Evolutionary conservation across 495 filamentous ascomycete genomes (phyloP), one percentile per base, ranked within the genome.

Genomic region (Amorphotheca resinae): DNA sequence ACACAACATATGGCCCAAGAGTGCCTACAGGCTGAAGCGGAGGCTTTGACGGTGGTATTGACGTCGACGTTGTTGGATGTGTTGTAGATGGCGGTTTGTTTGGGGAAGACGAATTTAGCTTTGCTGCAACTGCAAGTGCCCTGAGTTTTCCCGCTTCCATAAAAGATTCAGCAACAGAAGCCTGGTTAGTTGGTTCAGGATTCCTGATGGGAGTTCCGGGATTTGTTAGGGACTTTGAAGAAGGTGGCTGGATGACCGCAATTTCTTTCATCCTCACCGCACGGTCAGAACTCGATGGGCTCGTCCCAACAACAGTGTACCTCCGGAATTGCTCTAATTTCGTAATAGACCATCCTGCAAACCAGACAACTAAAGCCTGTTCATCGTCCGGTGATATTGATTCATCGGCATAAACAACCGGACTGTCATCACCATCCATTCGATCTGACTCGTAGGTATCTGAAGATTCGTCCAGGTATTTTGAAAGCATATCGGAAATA

Each of bases 301-400:
- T 18, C 2, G 49, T 55, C 2, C 70, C 69, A 11, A 73, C 46
- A 9, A 73, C 64, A 22, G 59, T 52, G 28, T 71, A 69, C 48
- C 61, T 66, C 14, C 64, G 62, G 42, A 60, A 71, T 37, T 55
- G 59, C 40, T 73, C 66, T 6, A 65, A 51, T 22, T 66, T 62
- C 42, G 56, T 3, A 14, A 49, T 57, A n/a, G 69, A 56, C 71
- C 71, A 75, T 57, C 60, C 68, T 14, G 69, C 70, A 42, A 70
- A 73, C 64, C 64, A 72, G 35, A 70, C 67, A 1, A 73, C 61
- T 2, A 73, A 47, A 31, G 61, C 67, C 47, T 69, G 62, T 44
- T 75, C 71, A 44, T 75, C 67, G 39, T 68, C 69, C 3, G 62
- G 60, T 38, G 73, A 67, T 36, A 75, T 69, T 12, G 50, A 52